Evolutionary conservation across 2,329 filamentous ascomycete species (phyloP).

Genomic region (Fusarium cicatricum): DNA sequence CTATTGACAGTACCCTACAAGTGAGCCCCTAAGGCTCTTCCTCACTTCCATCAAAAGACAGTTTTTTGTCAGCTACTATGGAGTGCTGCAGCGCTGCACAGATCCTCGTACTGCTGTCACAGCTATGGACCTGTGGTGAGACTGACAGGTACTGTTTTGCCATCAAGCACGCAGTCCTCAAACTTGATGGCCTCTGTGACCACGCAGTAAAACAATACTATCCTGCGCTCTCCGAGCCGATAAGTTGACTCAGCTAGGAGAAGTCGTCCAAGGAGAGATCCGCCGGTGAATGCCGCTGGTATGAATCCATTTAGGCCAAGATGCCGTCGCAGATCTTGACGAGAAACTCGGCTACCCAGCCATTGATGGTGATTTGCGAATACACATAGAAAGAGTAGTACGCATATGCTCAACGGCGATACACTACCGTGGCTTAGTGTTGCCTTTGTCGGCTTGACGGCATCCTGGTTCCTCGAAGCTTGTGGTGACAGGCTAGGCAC

Average conservation of each 20-base stretch:
- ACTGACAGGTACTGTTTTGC: too few relatives aligned
- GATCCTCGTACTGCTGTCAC: too few relatives aligned
- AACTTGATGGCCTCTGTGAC: too few relatives aligned
- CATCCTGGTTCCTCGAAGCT: neutral
- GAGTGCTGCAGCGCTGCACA: too few relatives aligned
- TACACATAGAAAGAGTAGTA: slow-evolving; percentile 71
- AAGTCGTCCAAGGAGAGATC: slow-evolving; percentile 62
- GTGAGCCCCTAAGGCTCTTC: too few relatives aligned
- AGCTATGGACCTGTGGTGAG: too few relatives aligned
- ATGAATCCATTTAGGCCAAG: slow-evolving; percentile 64
- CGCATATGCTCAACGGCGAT: slow-evolving; percentile 64
- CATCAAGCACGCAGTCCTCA: too few relatives aligned
- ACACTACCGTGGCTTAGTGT: slow-evolving; percentile 55
- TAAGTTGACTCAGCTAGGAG: slow-evolving; percentile 66
- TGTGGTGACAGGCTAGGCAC: neutral
- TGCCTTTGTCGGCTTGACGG: slow-evolving; percentile 47
- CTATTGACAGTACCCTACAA: too few relatives aligned
- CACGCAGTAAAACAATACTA: slow-evolving; percentile 61
- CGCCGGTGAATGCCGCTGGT: slow-evolving; percentile 65
- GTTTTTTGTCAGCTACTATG: too few relatives aligned
- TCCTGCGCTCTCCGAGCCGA: slow-evolving; percentile 64
- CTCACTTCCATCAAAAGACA: too few relatives aligned
- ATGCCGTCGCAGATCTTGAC: slow-evolving; percentile 63
- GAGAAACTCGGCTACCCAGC: slow-evolving; percentile 71
- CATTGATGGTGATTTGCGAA: slow-evolving; percentile 59